phyloP scores from a whole-genome alignment of 192 early-diverging fungal species.

The Rhizophagus clarus region DNA sequence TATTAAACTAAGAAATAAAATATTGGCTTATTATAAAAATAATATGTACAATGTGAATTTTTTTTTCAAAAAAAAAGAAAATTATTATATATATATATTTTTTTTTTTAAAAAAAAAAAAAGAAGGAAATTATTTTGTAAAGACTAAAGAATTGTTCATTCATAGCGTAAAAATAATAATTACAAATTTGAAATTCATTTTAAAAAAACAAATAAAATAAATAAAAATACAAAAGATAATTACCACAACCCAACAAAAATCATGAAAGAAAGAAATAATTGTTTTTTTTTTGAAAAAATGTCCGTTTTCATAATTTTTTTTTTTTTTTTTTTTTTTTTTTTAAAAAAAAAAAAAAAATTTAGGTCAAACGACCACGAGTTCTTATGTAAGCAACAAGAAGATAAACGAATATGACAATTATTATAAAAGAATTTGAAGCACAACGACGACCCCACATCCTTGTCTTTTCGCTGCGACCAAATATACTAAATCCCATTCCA shows the following conservation, averaged over 20 bases:
- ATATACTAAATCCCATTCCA: constrained; percentile 28
- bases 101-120: too few species aligned
- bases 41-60: neutral
- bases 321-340: too few species aligned
- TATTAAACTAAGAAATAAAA: neutral
- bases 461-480: neutral
- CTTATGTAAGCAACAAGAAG: constrained; percentile 22
- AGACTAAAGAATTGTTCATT: too few species aligned
- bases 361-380: constrained; percentile 15
- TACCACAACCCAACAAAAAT: too few species aligned
- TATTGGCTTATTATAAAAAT: neutral
- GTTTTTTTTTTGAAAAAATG: neutral
- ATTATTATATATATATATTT: too few species aligned
- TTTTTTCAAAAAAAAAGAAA: neutral
- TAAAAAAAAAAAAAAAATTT: too few species aligned
- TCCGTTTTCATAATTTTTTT: neutral
- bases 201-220: too few species aligned
- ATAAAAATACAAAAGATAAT: too few species aligned
- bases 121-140: too few species aligned
- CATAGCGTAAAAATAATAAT: too few species aligned
- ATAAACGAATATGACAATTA: constrained; percentile 11
- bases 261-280: too few species aligned
- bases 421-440: constrained; percentile 20
- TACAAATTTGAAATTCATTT: too few species aligned
- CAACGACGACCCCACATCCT: constrained; percentile 26